Percentiles rank a stretch among this genome's conserved stretches.
Conservation (phyloP, 176 grass and related monocot genomes). For the Rhynchospora breviuscula region DNA sequence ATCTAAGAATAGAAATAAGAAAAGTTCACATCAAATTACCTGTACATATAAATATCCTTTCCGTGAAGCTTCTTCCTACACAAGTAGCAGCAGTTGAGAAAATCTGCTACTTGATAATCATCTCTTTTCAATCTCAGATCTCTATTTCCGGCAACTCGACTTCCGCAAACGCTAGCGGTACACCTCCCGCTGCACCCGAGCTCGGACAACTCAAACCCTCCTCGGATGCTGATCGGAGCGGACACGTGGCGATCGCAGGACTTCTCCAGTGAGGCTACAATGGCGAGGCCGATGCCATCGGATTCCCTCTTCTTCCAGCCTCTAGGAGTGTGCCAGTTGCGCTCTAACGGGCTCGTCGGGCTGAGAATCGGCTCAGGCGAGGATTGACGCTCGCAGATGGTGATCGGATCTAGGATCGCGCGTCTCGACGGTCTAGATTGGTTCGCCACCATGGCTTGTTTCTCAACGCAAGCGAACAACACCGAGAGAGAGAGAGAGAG, state of each 20-base stretch:
- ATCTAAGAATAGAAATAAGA: neutral
- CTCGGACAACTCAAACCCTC: slow-evolving; percentile 50
- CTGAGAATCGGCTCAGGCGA: slow-evolving; percentile 8
- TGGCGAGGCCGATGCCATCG: slow-evolving; percentile 29
- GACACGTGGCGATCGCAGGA: neutral
- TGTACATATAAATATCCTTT: slow-evolving; percentile 49
- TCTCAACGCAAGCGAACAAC: neutral
- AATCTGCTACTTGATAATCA: slow-evolving; percentile 33
- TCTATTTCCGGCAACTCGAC: neutral
- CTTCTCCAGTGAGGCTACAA: slow-evolving; percentile 31
- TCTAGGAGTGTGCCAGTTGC: slow-evolving; percentile 25
- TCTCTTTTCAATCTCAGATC: neutral
- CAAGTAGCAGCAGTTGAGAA: slow-evolving; percentile 40
- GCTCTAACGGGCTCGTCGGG: slow-evolving; percentile 56
- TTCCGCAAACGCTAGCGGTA: neutral
- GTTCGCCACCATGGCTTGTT: slow-evolving; percentile 23
- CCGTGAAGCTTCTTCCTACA: slow-evolving; percentile 27
- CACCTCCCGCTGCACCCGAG: slow-evolving; percentile 44
- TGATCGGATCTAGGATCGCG: slow-evolving; percentile 3
- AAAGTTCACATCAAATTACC: slow-evolving; percentile 18
- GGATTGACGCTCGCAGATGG: neutral
- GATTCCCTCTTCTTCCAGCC: slow-evolving; percentile 18
- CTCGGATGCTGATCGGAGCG: neutral
- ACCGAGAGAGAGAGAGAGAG: neutral
- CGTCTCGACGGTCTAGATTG: neutral